Base-by-base conservation (phyloP, 208 protist species). In the Wallacemonas collosoma region DNA sequence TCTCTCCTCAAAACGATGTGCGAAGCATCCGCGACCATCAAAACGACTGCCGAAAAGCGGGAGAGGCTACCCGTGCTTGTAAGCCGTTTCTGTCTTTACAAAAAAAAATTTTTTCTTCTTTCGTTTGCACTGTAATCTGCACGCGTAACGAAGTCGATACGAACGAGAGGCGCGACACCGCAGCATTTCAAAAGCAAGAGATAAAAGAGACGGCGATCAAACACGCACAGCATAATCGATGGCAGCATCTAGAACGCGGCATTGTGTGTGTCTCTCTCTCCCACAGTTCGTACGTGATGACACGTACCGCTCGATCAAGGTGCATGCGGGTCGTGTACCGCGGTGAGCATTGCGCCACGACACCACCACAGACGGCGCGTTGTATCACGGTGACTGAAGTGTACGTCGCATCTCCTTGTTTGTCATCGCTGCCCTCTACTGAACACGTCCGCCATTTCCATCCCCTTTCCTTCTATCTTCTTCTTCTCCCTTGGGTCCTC, bases 161-260 rank as follows among this genome's bases (percentile, higher is more conserved):
- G 26, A 26, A 26, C 26, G 26, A 26, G 26, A 26, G 26, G 26
- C 26, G 26, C 26, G 26, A 26, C 26, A 26, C 26, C 2, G 55
- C 2, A 12, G 39, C 14, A 12, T 26, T 45, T 14, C 56, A 68
- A 45, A 70, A 64, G 57, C 54, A 76, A 63, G 71, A 14, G 0
- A 67, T 3, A 69, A 56, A 35, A 45, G 62, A 55, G 44, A 43
- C 26, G 43, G 36, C 39, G 36, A 75, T 75, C 58, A 51, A 51
- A 51, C 47, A 51, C 47, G 14, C 11, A 51, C 47, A 51, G 14
- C 11, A 0, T 14, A 51, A 14, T 15, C 47, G 47, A 26, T 26
- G 26, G 26, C 26, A 26, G 26, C 26, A 26, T 26, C 26, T 26
- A 26, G 26, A 26, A 26, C 26, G 26, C 26, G 26, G 26, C 26